Evolutionary conservation across 768 basidiomycete species (phyloP), one percentile per base, ranked within the genome.

Genomic region (Suillus weaverae): DNA sequence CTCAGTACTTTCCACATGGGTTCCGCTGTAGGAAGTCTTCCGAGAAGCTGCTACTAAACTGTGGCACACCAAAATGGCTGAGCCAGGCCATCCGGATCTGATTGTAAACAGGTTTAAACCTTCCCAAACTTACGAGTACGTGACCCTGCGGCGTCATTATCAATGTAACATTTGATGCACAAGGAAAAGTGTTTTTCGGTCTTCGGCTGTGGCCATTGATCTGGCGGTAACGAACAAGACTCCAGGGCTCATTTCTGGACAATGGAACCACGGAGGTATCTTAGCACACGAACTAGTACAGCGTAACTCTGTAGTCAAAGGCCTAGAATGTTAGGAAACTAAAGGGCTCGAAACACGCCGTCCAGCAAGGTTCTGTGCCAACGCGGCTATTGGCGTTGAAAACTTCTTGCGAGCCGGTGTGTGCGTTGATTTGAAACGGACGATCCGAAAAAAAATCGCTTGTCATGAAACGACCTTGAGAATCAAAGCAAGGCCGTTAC

Each of bases 151-250:
- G 56, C 5, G 56, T 39, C 38, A 39, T 57, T 39, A 39, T 5
- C 26, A 26, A 26, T 26, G 26, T 26, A 26, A 38, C n/a, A 56
- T 57, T 57, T 57, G 55, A 57, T 57, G 56, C 38, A 26, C 36
- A 26, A 57, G 22, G 56, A 38, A 57, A 57, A 38, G 36, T 14
- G 33, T 3, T 36, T 56, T 38, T 59, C 26, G 56, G 39, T 59
- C 26, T 41, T 59, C 57, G 57, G 57, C 57, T 59, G 26, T 59
- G 57, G 41, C 36, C 36, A 57, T 36, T 57, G 56, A 39, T 59
- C 39, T 26, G 22, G 30, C 57, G 57, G 57, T 59, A 59, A 59
- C 57, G 57, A 59, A 59, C 30, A 59, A 18, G 38, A 20, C 22
- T 20, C 38, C 16, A 38, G 55, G 22, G 51, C 32, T 33, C 18